Conservation (phyloP, 2,329 filamentous ascomycete genomes). For the Botrytis hyacinthi region DNA sequence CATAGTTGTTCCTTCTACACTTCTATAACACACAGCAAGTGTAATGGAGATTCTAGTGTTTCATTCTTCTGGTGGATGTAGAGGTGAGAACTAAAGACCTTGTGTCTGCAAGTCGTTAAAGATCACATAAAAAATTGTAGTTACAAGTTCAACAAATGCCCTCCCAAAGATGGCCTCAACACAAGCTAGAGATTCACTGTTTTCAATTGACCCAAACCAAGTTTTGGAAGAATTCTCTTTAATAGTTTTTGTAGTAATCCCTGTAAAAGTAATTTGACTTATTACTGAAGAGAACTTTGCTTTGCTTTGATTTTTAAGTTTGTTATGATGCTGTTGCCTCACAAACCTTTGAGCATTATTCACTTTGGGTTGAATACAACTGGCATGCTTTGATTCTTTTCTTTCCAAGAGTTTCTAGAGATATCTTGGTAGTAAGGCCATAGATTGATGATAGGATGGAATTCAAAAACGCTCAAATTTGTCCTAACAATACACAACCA, state of each 20-base stretch:
- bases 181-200: not conserved
- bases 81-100: no score
- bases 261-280: not conserved
- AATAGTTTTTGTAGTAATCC: not conserved
- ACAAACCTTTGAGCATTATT: not conserved
- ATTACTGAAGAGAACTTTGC: not conserved
- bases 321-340: not conserved
- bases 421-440: not conserved
- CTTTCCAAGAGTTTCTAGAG: not conserved
- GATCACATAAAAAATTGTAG: not conserved
- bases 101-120: not conserved
- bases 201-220: not conserved
- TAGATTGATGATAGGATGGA: not conserved
- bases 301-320: not conserved
- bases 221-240: no score
- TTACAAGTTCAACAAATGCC: not conserved
- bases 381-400: not conserved
- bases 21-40: not conserved
- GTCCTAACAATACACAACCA: not conserved
- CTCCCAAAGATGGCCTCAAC: not conserved
- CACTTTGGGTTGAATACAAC: not conserved
- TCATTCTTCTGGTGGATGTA: not conserved
- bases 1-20: not conserved
- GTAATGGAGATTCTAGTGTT: not conserved
- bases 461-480: not conserved